Conservation (phyloP, 208 protist species). For the Leishmania guyanensis region DNA sequence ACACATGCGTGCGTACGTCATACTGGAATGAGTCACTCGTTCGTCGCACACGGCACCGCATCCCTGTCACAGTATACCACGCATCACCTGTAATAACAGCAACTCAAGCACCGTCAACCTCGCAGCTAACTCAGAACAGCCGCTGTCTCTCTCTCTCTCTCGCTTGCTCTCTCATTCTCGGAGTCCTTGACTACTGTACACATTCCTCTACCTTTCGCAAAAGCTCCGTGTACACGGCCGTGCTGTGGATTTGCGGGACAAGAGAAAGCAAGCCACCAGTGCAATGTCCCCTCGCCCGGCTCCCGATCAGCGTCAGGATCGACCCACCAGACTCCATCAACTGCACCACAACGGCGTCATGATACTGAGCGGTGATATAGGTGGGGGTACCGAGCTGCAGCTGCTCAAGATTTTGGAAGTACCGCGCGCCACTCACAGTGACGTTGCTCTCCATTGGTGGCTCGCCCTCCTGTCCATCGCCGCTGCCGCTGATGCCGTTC, state of each 20-base stretch:
- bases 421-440: constrained; percentile 71
- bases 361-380: constrained; percentile 87
- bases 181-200: constrained; percentile 16
- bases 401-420: constrained; percentile 83
- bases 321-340: constrained; percentile 47
- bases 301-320: constrained; percentile 80
- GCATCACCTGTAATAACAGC: background rate
- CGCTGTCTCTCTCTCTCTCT: background rate
- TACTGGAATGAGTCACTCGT: background rate
- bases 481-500: background rate
- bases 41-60: background rate
- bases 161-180: background rate
- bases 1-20: background rate
- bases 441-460: constrained; percentile 79
- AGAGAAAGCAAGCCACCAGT: constrained; percentile 77
- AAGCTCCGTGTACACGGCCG: constrained; percentile 25
- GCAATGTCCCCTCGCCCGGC: constrained; percentile 77
- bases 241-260: constrained; percentile 61
- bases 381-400: constrained; percentile 59
- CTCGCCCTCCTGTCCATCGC: constrained; percentile 38
- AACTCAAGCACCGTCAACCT: background rate
- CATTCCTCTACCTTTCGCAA: constrained; percentile 31
- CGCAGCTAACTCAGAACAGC: background rate
- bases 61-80: background rate
- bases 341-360: constrained; percentile 82